Conservation (phyloP, 306 rosid species). For the Quercus aquifolioides region DNA sequence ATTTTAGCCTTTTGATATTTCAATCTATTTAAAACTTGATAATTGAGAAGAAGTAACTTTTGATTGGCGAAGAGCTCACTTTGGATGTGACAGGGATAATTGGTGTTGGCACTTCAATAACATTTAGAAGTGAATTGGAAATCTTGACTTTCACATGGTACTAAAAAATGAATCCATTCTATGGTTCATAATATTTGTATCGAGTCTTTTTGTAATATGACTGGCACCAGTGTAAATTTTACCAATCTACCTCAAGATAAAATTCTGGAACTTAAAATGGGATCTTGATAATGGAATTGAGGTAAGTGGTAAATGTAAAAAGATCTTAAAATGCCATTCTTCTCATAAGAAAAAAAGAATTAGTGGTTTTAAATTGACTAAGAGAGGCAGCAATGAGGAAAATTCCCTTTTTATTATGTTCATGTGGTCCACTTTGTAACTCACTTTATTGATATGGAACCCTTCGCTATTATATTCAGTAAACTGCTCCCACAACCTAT, state of each 20-base stretch:
- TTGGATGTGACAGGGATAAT: constrained; percentile 5
- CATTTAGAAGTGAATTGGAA: constrained; percentile 1
- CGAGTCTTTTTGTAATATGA: background rate
- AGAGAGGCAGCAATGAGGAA: background rate
- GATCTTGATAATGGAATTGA: background rate
- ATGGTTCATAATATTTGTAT: background rate
- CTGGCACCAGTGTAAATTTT: background rate
- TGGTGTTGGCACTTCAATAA: background rate
- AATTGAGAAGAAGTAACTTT: constrained; percentile 12
- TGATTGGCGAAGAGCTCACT: constrained; percentile 7
- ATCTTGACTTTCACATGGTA: background rate
- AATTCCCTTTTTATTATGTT: background rate
- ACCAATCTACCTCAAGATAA: background rate
- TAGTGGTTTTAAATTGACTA: background rate
- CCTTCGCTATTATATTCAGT: background rate
- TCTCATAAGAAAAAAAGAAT: background rate
- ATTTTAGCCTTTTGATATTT: background rate
- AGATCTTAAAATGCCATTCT: background rate
- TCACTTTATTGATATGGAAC: background rate
- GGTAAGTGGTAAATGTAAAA: background rate
- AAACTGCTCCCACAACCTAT: background rate
- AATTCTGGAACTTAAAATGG: background rate
- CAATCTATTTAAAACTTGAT: constrained; percentile 4
- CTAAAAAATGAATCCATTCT: background rate
- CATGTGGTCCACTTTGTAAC: background rate